Percentiles rank a stretch among this genome's conserved stretches.
Evolutionary conservation across 108 stramenopile species (phyloP).

Genomic region (Cyclotella baltica): DNA sequence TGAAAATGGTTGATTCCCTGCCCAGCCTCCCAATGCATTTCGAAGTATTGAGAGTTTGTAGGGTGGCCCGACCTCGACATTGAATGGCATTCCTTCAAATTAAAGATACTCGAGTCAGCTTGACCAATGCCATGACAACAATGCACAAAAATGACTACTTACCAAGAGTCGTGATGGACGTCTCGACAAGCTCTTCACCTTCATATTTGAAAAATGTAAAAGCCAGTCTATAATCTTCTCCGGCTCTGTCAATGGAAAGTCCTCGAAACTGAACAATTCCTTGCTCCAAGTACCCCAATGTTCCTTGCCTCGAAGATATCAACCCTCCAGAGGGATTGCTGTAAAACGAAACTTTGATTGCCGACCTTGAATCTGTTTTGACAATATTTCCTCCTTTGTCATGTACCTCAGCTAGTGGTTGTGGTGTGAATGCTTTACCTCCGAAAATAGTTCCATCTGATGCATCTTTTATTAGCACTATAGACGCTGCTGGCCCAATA

Average conservation of each 20-base stretch:
- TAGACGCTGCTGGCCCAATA: conserved; percentile 26
- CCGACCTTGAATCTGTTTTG: conserved; percentile 42
- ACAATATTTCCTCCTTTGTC: conserved; percentile 59
- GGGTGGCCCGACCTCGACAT: conserved; percentile 51
- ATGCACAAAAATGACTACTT: neutral
- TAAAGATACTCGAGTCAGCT: neutral
- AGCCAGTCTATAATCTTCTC: conserved; percentile 42
- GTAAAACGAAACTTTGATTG: conserved; percentile 37
- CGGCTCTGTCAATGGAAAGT: conserved; percentile 51
- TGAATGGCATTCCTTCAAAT: conserved; percentile 37
- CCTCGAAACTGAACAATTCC: conserved; percentile 45
- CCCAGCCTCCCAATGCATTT: conserved; percentile 44
- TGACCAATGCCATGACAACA: neutral
- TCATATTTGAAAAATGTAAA: conserved; percentile 36
- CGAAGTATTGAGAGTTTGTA: conserved; percentile 33
- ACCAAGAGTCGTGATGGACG: conserved; percentile 25
- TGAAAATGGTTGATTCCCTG: conserved; percentile 61
- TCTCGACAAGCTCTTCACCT: conserved; percentile 2
- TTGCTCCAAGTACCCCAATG: conserved; percentile 29
- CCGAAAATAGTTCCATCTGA: conserved; percentile 46
- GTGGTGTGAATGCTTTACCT: conserved; percentile 49
- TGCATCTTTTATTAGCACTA: conserved; percentile 38
- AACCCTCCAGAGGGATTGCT: conserved; percentile 48
- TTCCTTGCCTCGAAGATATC: conserved; percentile 20
- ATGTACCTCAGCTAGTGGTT: conserved; percentile 49